A percentile compares a stretch with the other conserved stretches of the same genome.
phyloP scores from a whole-genome alignment of 2,329 filamentous ascomycete genomes.

The Amauroascus niger region DNA sequence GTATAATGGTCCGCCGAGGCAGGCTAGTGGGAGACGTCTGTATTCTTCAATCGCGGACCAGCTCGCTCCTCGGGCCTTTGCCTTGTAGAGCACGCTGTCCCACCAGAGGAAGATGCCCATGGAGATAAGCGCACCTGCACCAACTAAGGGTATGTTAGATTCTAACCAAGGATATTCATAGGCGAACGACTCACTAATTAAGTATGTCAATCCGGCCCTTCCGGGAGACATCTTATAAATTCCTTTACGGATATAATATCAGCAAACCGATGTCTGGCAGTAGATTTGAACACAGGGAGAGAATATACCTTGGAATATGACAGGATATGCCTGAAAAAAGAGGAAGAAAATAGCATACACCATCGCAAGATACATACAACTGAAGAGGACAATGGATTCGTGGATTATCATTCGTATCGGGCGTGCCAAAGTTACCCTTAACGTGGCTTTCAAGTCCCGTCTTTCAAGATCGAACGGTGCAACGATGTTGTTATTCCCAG shows the following conservation, averaged over 20 bases:
- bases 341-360: slow-evolving; percentile 20
- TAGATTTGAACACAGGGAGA: neutral
- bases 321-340: slow-evolving; percentile 18
- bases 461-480: slow-evolving; percentile 18
- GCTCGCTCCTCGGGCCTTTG: slow-evolving; percentile 40
- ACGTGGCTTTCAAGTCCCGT: slow-evolving; percentile 13
- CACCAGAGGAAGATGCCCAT: slow-evolving; percentile 56
- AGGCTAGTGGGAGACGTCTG: slow-evolving; percentile 61
- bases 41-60: slow-evolving; percentile 49
- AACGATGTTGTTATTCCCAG: slow-evolving; percentile 15
- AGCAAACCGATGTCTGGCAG: neutral
- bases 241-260: slow-evolving; percentile 1
- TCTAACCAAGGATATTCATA: neutral
- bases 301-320: slow-evolving; percentile 18
- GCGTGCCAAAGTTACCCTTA: slow-evolving; percentile 20
- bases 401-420: slow-evolving; percentile 22
- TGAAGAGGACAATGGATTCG: slow-evolving; percentile 23
- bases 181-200: slow-evolving; percentile 14
- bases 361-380: slow-evolving; percentile 22
- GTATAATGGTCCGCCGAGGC: slow-evolving; percentile 55
- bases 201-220: slow-evolving; percentile 15
- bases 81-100: slow-evolving; percentile 51
- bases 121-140: slow-evolving; percentile 51
- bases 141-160: slow-evolving; percentile 37
- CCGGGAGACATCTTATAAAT: slow-evolving; percentile 17